Conservation (phyloP, 495 filamentous ascomycete genomes). For the Lasiosphaeriaceae sp. region DNA sequence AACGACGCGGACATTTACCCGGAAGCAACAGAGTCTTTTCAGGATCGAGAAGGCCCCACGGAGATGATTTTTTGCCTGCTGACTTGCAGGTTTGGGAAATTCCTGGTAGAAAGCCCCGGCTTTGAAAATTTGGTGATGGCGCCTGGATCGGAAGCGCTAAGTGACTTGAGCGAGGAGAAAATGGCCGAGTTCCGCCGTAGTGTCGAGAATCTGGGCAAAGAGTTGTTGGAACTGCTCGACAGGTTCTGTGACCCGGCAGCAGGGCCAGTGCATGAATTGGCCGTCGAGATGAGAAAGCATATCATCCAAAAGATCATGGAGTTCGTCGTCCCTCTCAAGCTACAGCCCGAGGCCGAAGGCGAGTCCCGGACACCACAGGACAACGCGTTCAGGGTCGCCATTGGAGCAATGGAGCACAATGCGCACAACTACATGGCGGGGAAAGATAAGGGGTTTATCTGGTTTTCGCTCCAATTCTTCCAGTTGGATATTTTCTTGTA, state of each 20-base stretch:
- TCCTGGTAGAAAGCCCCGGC: constrained; percentile 42
- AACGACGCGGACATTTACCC: constrained; percentile 58
- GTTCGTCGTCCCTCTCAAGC: constrained; percentile 39
- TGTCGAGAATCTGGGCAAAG: constrained; percentile 41
- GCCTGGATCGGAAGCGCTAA: constrained; percentile 25
- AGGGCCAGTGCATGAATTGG: constrained; percentile 56
- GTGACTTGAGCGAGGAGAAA: constrained; percentile 30
- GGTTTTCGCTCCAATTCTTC: constrained; percentile 49
- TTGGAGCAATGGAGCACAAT: constrained; percentile 42
- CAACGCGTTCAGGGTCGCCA: constrained; percentile 44
- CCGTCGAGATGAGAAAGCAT: constrained; percentile 41
- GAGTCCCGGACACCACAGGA: constrained; percentile 38
- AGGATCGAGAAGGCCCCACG: constrained; percentile 54
- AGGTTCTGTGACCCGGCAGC: constrained; percentile 57
- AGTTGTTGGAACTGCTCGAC: constrained; percentile 46
- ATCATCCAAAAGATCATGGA: constrained; percentile 42
- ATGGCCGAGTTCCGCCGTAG: constrained; percentile 47
- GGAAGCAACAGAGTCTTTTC: constrained; percentile 50
- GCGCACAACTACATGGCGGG: constrained; percentile 35
- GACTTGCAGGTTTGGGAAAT: constrained; percentile 46
- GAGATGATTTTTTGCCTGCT: constrained; percentile 68
- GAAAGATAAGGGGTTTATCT: constrained; percentile 39
- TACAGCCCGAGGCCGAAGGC: constrained; percentile 39
- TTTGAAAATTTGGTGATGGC: constrained; percentile 42
- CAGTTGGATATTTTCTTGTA: constrained; percentile 53